Percentiles rank a stretch among this genome's conserved stretches.
Conservation (phyloP, 2,329 filamentous ascomycete genomes). For the Metarhizium humberi region DNA sequence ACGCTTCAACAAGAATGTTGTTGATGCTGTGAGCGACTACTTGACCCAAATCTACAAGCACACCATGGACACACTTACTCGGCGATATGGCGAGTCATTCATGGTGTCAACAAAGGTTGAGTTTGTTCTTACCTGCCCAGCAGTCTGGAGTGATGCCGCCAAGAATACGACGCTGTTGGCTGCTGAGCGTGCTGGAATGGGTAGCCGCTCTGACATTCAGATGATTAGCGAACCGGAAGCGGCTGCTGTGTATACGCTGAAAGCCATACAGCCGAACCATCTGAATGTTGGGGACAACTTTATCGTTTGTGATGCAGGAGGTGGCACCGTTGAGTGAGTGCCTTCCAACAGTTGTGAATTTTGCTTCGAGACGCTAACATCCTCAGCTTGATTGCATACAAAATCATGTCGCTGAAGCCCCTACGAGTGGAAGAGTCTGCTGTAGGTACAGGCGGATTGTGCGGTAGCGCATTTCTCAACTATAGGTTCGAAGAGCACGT, state of each 20-base stretch:
- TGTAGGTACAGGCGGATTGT: slow-evolving; percentile 68
- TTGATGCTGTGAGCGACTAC: slow-evolving; percentile 73
- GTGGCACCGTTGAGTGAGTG: slow-evolving; percentile 57
- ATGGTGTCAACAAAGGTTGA: slow-evolving; percentile 68
- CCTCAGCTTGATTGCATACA: slow-evolving; percentile 63
- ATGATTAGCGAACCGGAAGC: slow-evolving; percentile 77
- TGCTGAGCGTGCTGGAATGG: slow-evolving; percentile 72
- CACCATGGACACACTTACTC: slow-evolving; percentile 67
- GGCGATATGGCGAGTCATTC: slow-evolving; percentile 68
- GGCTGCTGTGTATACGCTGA: slow-evolving; percentile 70
- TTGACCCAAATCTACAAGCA: slow-evolving; percentile 67
- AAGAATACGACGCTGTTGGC: slow-evolving; percentile 75
- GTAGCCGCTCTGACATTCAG: slow-evolving; percentile 57
- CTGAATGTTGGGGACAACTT: slow-evolving; percentile 59
- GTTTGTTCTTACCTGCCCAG: slow-evolving; percentile 73
- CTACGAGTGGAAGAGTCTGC: slow-evolving; percentile 69
- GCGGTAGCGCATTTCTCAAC: slow-evolving; percentile 71
- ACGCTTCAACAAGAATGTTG: slow-evolving; percentile 65
- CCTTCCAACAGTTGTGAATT: background rate
- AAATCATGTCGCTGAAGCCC: slow-evolving; percentile 64
- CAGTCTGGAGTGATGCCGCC: slow-evolving; percentile 78
- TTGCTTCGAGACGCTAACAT: background rate
- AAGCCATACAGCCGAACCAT: slow-evolving; percentile 69
- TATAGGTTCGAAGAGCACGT: slow-evolving; percentile 76
- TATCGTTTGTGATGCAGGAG: slow-evolving; percentile 53